Evolutionary conservation across 2,329 filamentous ascomycete species (phyloP), one percentile per base, ranked within the genome.

Genomic region (Blastomyces silverae): DNA sequence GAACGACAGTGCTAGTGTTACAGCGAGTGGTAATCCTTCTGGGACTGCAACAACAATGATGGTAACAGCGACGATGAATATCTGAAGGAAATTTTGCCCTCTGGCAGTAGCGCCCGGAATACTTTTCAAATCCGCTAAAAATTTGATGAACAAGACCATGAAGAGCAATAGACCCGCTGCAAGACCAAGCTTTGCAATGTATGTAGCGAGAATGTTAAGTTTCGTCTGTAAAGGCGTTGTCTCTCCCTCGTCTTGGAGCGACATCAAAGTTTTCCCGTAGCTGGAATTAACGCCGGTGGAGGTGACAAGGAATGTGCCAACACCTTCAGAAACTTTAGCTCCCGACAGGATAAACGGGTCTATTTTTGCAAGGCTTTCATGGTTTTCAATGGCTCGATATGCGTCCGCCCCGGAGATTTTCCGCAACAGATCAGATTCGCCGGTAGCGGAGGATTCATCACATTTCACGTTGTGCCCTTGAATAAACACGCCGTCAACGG

Each of bases 301-400:
- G 1, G 89, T 91, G 64, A 92, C 89, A 64, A 93, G 74, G 75
- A 91, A 92, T 3, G 84, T 86, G 11, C 90, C 90, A 8, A 91
- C 82, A 64, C 90, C 90, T 71, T 91, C 88, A 0, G 86, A 86
- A 13, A 93, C 86, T 69, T 91, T 91, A 2, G 88, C 88, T 57
- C 90, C 90, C 28, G 89, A 92, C 3, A 92, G 80, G 67, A 93
- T 91, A 75, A 93, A 93, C 0, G 90, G 90, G 70, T 92, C 90
- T 67, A 89, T 79, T 71, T 89, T 89, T 67, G 82, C 82, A 44
- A 88, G 77, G 20, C 80, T 80, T 62, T 87, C 81, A 65, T 85
- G 80, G 59, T 83, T 80, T 67, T 87, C 83, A 67, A 89, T 87
- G 3, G 85, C 82, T 44, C 81, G 81, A 73, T 83, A 87, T 25